Evolutionary conservation across 345 rosid genomes (phyloP), one percentile per base, ranked within the genome.

Genomic region (Raphanus sativus): DNA sequence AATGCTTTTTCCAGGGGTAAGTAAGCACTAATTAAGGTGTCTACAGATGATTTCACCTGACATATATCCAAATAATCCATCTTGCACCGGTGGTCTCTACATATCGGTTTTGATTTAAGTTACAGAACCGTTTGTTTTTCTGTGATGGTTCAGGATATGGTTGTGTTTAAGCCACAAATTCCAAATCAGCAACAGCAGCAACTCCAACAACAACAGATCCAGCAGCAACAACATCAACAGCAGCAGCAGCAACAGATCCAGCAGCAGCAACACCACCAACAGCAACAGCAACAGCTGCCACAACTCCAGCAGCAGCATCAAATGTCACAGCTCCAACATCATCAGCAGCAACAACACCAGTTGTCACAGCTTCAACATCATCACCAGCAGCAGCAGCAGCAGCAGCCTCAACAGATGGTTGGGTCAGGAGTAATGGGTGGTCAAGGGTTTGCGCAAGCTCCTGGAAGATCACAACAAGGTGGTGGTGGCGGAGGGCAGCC

Each of bases 1-100:
- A 78, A 91, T 91, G 99, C 96, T 95, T 77, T 95, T 92, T 66
- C 99, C 97, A 59, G 96, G 96, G 93, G 98, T 92, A 81, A 89
- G 93, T 68, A 74, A 61, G 25, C 67, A 36, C 56, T 12, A 26
- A 25, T 16, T 71, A 17, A 38, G 68, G 74, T 45, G 28, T 73
- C 48, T 34, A 24, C 11, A 66, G 64, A 67, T 58, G 5, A 9
- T 60, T 60, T 48, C 17, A 36, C 40, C 7, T 69, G 10, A 58
- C 62, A n/a, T 59, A 21, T 36, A 29, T 62, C 59, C 29, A 42
- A 58, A 13, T 54, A 65, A n/a, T 70, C 26, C 58, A 24, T 71
- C 58, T 38, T 42, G 34, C 10, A 58, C 60, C 42, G 15, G 1
- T 68, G 2, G 30, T 28, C 32, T 29, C 45, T 25, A 59, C 56